Base-by-base conservation (phyloP, 176 grass and related monocot genomes). In the Hyparrhenia diplandra region DNA sequence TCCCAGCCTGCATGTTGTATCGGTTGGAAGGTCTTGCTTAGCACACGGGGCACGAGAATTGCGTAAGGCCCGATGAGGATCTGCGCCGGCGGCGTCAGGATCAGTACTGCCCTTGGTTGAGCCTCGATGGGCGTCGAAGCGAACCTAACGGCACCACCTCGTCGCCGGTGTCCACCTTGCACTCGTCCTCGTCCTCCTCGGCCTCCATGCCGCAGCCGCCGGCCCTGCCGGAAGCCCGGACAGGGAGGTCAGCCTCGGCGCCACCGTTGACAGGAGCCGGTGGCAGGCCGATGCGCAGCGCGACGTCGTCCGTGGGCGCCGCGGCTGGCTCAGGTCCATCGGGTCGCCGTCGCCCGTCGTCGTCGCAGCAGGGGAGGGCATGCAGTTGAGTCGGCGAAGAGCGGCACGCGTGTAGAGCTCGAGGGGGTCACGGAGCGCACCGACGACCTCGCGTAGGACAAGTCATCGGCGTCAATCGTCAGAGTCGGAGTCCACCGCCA, bases 31-130 rank as follows among this genome's bases (percentile, higher is more conserved):
- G n/a, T n/a, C n/a, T n/a, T n/a, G n/a, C n/a, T n/a, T n/a, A n/a
- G n/a, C n/a, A n/a, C n/a, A n/a, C n/a, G n/a, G 95, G 95, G 71
- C 95, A 98, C 29, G 92, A 98, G 92, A 98, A 98, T 86, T 98
- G 95, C 36, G 95, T 98, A 1, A n/a, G 95, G 95, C 10, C 95
- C 95, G 66, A 98, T 98, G 52, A 98, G 86, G 84, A 98, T 98
- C 84, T 98, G 95, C 39, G 95, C 92, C 63, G 95, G 95, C 63
- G 95, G 95, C 13, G 95, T 98, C 17, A 92, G 95, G 71, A 98
- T 98, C 95, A 98, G 68, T 98, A 95, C 84, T 98, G 95, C 16
- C 95, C 95, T 68, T 98, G 95, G 92, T 95, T 98, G 32, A 98
- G 95, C 88, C 74, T n/a, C n/a, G n/a, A n/a, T n/a, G n/a, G n/a